Percentiles rank a stretch among this genome's conserved stretches.
Evolutionary conservation across 1,139 yeast species (phyloP).

Genomic region (Pichia sp.): DNA sequence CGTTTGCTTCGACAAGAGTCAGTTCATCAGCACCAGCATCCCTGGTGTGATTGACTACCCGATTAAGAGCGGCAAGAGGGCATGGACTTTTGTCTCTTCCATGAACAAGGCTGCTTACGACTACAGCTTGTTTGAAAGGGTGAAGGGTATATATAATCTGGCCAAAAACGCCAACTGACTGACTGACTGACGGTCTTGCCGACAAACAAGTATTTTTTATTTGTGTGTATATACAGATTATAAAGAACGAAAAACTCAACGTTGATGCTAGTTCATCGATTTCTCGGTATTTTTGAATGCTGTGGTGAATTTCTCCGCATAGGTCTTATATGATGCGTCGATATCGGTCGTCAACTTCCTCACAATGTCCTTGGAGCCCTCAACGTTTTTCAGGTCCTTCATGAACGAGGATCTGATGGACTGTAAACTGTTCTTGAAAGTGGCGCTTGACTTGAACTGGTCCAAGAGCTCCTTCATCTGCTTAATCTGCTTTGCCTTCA

Average conservation of each 20-base stretch:
- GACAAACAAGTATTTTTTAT: background rate
- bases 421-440: conserved; percentile 50
- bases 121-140: conserved; percentile 61
- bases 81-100: conserved; percentile 82
- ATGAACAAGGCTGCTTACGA: conserved; percentile 88
- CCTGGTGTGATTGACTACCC: conserved; percentile 93
- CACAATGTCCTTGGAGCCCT: conserved; percentile 54
- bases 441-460: conserved; percentile 52
- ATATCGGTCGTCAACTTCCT: conserved; percentile 51
- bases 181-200: background rate
- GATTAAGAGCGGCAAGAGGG: conserved; percentile 68
- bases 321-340: conserved; percentile 65
- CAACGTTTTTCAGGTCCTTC: conserved; percentile 52
- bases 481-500: conserved; percentile 49
- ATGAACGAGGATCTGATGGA: conserved; percentile 58
- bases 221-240: conserved; percentile 1
- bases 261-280: conserved; percentile 3
- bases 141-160: conserved; percentile 49
- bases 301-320: conserved; percentile 53
- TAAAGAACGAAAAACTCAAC: background rate
- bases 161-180: conserved; percentile 36
- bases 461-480: conserved; percentile 62
- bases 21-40: conserved; percentile 73
- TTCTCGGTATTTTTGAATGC: conserved; percentile 59
- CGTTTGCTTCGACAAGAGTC: conserved; percentile 76